Evolutionary conservation across 345 rosid genomes (phyloP).

Genomic region (Salix purpurea): DNA sequence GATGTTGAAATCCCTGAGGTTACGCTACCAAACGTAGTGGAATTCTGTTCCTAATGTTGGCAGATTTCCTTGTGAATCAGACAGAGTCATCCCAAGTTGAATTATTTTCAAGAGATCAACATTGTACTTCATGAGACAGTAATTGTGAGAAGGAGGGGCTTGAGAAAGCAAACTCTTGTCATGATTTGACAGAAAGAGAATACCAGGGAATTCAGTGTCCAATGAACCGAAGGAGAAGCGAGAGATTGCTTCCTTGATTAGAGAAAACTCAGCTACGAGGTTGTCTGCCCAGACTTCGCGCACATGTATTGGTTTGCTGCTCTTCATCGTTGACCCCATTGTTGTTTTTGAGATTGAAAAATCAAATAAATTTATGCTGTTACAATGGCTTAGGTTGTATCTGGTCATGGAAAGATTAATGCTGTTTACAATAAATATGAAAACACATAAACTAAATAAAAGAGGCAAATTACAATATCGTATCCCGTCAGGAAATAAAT

Average conservation of each 20-base stretch:
- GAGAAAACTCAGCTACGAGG: neutral
- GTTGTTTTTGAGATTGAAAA: no score
- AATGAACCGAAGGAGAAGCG: neutral
- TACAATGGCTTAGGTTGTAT: neutral
- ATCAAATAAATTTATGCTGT: no score
- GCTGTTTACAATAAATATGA: no score
- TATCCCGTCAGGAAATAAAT: neutral
- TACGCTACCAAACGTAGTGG: slow-evolving; percentile 1
- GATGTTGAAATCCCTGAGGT: slow-evolving; percentile 6
- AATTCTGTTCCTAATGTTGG: rapidly evolving
- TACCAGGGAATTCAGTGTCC: neutral
- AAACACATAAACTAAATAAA: no score
- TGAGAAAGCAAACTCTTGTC: neutral
- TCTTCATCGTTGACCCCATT: no score
- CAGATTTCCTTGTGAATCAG: neutral
- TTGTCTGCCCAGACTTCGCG: neutral
- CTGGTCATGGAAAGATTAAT: no score
- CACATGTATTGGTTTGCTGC: neutral
- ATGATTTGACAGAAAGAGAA: no score
- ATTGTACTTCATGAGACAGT: neutral
- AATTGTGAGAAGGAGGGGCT: neutral
- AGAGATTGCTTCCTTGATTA: neutral
- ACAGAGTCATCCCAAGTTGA: neutral
- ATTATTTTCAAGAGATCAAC: neutral
- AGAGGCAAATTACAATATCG: neutral